Evolutionary conservation across 129 eudicot species (phyloP), one percentile per base, ranked within the genome.

Genomic region (Gnaphalium uliginosum): DNA sequence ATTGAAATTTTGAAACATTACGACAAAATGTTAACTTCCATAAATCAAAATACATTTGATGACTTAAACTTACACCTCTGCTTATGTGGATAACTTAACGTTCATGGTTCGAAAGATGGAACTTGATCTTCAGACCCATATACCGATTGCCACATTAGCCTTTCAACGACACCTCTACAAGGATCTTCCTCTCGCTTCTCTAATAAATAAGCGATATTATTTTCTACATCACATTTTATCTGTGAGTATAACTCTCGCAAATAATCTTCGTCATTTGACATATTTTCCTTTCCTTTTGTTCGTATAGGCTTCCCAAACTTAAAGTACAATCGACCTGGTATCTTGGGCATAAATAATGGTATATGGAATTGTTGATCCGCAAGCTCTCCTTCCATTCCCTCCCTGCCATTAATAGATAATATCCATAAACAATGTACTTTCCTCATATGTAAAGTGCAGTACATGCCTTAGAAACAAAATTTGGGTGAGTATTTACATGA

Each of bases 261-360:
- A 15, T 58, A 65, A 14, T 65, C 81, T 13, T 66, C 57, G 62
- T 83, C 75, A 29, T 81, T 26, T 27, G 81, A 11, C 75, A 72
- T 56, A 8, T 81, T 18, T 74, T 73, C 79, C 30, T 71, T 82
- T 43, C 88, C 96, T 71, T 85, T 76, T 14, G 87, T 85, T 60
- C 72, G 76, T 17, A 89, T 66, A 2, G 96, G 92, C 74, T 87
- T 87, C 65, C 92, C 96, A 25, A 87, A 87, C 54, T 75, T 73
- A 66, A 61, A 81, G 65, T 89, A 89, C 59, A 87, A 79, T 21
- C 96, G 69, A 22, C 81, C 76, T 0, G 76, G 81, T 19, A 17
- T 15, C 10, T 77, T 77, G 48, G 81, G 81, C 33, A 69, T 26
- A 48, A 85, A 8, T 0, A 72, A 17, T 0, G 96, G 96, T 43